phyloP scores from a whole-genome alignment of 129 eudicot species.

The Heracleum sosnowskyi region DNA sequence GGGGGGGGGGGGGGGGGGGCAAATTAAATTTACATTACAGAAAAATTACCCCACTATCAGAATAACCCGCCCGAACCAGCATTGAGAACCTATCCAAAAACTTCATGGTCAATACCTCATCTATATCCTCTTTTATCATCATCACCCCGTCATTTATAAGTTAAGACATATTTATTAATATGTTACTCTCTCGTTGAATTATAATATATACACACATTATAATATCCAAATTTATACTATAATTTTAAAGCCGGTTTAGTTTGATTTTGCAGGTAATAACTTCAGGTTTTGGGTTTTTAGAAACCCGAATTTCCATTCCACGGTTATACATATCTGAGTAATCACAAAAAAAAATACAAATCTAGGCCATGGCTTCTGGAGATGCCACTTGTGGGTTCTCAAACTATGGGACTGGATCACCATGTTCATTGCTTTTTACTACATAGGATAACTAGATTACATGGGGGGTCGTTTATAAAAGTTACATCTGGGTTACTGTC shows the following conservation, averaged over 20 bases:
- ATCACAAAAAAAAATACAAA: neutral
- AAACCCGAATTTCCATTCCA: neutral
- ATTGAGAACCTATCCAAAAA: neutral
- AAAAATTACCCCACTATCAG: too few species aligned
- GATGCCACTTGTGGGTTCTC: neutral
- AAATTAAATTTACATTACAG: too few species aligned
- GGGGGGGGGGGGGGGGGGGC: too few species aligned
- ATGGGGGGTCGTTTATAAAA: conserved; percentile 42
- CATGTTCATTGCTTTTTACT: neutral
- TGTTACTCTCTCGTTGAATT: neutral
- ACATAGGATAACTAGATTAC: neutral
- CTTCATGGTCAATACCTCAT: neutral
- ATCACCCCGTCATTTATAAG: neutral
- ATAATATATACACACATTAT: neutral
- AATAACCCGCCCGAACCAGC: neutral
- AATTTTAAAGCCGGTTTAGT: neutral
- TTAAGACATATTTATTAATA: neutral
- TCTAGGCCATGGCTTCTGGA: neutral
- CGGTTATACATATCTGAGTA: neutral
- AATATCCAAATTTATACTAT: neutral
- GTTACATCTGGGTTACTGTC: conserved; percentile 25
- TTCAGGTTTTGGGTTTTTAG: neutral
- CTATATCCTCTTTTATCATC: neutral
- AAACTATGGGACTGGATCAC: neutral
- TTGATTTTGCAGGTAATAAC: neutral